A percentile compares a stretch with the other conserved stretches of the same genome.
Conservation (phyloP, 345 rosid species). For the Carallia pectinifolia region DNA sequence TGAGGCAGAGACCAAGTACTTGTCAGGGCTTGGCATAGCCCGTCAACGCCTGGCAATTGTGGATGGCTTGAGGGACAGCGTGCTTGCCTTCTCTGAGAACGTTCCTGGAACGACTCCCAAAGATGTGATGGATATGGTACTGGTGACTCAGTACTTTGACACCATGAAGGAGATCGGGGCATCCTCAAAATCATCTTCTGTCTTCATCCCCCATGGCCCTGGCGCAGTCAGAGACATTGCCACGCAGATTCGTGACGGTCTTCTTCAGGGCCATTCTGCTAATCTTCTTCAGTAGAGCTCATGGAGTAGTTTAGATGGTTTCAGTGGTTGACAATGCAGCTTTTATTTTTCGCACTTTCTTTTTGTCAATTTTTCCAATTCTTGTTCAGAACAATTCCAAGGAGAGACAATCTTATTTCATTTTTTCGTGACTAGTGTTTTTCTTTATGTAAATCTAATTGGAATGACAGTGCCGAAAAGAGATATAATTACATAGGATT, state of each 20-base stretch:
- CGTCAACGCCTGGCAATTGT: slow-evolving; percentile 16
- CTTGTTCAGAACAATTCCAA: no score
- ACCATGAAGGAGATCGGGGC: slow-evolving; percentile 15
- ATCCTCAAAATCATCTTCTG: slow-evolving; percentile 13
- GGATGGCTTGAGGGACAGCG: slow-evolving; percentile 10
- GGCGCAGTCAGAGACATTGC: slow-evolving; percentile 10
- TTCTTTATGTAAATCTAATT: no score
- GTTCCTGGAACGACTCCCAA: slow-evolving; percentile 10
- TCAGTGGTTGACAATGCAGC: no score
- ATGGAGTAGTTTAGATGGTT: no score
- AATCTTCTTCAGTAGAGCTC: not conserved
- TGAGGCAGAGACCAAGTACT: slow-evolving; percentile 13
- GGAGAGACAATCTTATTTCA: no score
- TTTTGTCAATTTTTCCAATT: no score
- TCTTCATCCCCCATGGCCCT: slow-evolving; percentile 17
- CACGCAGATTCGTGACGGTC: slow-evolving; percentile 12
- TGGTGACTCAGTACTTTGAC: slow-evolving; percentile 16
- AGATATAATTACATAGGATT: no score
- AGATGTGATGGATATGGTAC: slow-evolving; percentile 15
- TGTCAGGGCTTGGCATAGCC: slow-evolving; percentile 14
- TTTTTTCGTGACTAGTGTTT: no score
- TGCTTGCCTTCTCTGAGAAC: slow-evolving; percentile 14
- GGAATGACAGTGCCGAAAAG: no score
- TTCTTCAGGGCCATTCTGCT: slow-evolving; percentile 8
- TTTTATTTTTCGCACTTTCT: no score